A percentile compares a stretch with the other conserved stretches of the same genome.
These are phyloP conservation scores for Fraxinus quadrangulata DNA, from an alignment of 257 asterid genomes.

Conservation along the genomic window DNA sequence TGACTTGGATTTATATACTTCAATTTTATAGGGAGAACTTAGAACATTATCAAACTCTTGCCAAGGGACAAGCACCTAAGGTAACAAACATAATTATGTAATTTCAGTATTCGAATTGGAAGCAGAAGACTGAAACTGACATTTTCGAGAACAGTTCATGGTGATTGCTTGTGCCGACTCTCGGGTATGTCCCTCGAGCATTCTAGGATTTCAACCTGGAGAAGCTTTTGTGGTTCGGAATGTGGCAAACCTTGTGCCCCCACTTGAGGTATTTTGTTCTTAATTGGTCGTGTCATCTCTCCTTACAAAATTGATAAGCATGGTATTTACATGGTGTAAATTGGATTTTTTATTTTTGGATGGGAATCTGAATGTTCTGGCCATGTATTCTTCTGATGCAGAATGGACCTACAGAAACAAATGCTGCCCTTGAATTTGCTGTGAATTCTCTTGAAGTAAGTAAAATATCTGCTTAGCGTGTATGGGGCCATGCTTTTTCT, in stretches of 20 bases:
- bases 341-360: constrained; percentile 3
- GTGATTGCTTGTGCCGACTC: constrained; percentile 99
- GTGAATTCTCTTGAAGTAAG: constrained; percentile 86
- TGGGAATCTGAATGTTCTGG: background rate
- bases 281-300: background rate
- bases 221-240: constrained; percentile 93
- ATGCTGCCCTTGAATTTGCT: constrained; percentile 97
- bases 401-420: constrained; percentile 92
- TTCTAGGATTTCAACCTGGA: constrained; percentile 93
- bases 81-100: constrained; percentile 34
- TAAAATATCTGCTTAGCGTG: constrained; percentile 9
- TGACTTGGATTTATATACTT: constrained; percentile 13
- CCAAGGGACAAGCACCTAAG: constrained; percentile 81
- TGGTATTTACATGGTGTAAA: background rate
- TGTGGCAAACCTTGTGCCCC: constrained; percentile 92
- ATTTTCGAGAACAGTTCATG: constrained; percentile 74
- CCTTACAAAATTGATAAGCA: constrained; percentile 13
- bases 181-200: constrained; percentile 89
- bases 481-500: background rate
- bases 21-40: constrained; percentile 58
- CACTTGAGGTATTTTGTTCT: constrained; percentile 56
- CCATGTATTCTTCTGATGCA: constrained; percentile 41
- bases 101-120: background rate
- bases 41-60: constrained; percentile 65
- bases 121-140: constrained; percentile 31